Conservation (phyloP, 2,329 filamentous ascomycete species). For the Neonectria magnoliae region DNA sequence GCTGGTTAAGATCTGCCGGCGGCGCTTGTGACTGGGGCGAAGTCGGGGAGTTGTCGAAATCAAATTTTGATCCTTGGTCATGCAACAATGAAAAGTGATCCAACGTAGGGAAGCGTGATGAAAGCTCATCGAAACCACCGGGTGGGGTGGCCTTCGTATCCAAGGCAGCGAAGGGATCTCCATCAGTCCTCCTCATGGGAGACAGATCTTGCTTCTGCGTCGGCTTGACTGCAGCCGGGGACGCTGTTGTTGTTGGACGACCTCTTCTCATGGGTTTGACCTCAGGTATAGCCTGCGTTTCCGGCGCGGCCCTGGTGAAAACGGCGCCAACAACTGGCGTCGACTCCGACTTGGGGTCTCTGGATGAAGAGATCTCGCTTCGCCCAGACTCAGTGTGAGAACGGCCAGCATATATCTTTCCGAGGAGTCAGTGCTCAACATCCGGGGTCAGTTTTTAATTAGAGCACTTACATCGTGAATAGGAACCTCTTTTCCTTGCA, state of each 20-base stretch:
- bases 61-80: constrained; percentile 84
- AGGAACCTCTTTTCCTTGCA: constrained; percentile 87
- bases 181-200: constrained; percentile 68
- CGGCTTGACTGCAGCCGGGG: constrained; percentile 45
- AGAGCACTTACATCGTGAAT: constrained; percentile 82
- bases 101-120: constrained; percentile 85
- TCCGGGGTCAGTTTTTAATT: background rate
- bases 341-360: constrained; percentile 61
- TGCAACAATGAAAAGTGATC: constrained; percentile 93
- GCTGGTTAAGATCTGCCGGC: constrained; percentile 62
- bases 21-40: constrained; percentile 60
- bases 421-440: constrained; percentile 15
- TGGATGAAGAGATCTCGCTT: constrained; percentile 61
- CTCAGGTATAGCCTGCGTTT: constrained; percentile 81
- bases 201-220: constrained; percentile 69
- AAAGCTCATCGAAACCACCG: constrained; percentile 78
- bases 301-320: constrained; percentile 78
- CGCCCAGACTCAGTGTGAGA: constrained; percentile 70
- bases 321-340: constrained; percentile 79
- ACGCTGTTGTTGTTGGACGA: constrained; percentile 60
- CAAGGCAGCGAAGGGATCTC: constrained; percentile 90
- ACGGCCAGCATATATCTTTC: constrained; percentile 76
- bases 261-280: constrained; percentile 95
- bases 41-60: constrained; percentile 72
- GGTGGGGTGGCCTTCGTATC: constrained; percentile 68